These are phyloP conservation scores for Candida tetrigidarum DNA, from an alignment of 1,139 yeast species.

Conservation along the genomic window DNA sequence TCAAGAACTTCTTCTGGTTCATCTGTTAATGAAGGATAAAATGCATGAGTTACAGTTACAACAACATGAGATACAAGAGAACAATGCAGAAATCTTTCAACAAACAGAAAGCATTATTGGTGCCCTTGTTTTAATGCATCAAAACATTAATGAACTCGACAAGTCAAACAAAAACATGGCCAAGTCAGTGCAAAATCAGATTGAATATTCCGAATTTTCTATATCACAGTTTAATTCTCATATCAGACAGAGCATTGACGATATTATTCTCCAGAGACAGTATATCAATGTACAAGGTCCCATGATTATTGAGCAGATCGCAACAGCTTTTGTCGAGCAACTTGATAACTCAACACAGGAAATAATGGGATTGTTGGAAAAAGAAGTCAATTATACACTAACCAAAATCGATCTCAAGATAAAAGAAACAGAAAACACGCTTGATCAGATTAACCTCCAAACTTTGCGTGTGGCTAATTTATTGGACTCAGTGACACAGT, in stretches of 20 bases:
- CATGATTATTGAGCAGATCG: conserved; percentile 2
- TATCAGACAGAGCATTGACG: conserved; percentile 3
- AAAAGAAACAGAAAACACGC: conserved; percentile 14
- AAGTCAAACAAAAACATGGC: neutral
- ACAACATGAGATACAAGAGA: conserved; percentile 7
- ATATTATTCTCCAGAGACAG: conserved; percentile 2
- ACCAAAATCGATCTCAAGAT: conserved; percentile 16
- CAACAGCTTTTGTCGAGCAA: conserved; percentile 1
- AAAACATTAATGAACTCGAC: neutral
- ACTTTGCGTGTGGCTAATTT: conserved; percentile 2
- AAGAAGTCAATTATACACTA: conserved; percentile 13
- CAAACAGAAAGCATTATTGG: conserved; percentile 9
- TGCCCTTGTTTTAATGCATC: neutral
- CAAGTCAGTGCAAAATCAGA: neutral
- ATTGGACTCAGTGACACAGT: neutral
- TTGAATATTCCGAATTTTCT: conserved; percentile 8
- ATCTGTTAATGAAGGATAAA: conserved; percentile 3
- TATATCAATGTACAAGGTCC: conserved; percentile 5
- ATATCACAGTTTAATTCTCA: conserved; percentile 2
- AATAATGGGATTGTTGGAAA: conserved; percentile 11
- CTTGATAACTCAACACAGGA: conserved; percentile 9
- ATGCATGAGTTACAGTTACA: conserved; percentile 5
- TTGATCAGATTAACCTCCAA: conserved; percentile 16
- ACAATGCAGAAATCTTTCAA: conserved; percentile 3
- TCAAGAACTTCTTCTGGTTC: conserved; percentile 11